A percentile compares a stretch with the other conserved stretches of the same genome.
These are phyloP conservation scores for Cladorrhinum sp. DNA, from an alignment of 2,329 filamentous ascomycete species.

Conservation along the genomic window DNA sequence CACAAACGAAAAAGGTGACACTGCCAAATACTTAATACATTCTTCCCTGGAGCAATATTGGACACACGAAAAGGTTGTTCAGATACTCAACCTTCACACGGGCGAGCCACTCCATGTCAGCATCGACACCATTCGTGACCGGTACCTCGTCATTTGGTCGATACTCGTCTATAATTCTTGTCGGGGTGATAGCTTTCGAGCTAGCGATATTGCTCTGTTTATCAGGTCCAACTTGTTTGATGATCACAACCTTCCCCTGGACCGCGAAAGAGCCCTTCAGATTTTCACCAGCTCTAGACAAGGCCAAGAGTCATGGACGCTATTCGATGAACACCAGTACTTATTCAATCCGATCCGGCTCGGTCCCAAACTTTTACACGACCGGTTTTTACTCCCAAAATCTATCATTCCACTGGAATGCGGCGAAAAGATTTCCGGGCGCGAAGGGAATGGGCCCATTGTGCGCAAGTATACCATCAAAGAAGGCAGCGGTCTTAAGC, in stretches of 20 bases:
- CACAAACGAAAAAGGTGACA: neutral
- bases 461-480: neutral
- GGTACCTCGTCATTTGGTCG: neutral
- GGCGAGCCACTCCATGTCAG: neutral
- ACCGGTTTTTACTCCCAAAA: neutral
- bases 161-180: neutral
- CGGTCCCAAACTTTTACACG: neutral
- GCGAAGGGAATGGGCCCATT: neutral
- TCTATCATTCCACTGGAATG: neutral
- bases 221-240: neutral
- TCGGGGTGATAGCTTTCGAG: neutral
- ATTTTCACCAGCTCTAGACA: neutral
- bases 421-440: neutral
- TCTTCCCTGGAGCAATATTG: conserved; percentile 3
- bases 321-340: neutral
- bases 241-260: neutral
- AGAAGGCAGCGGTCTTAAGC: neutral
- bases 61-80: neutral
- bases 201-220: neutral
- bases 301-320: neutral
- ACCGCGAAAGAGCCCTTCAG: neutral
- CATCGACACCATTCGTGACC: neutral
- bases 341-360: neutral
- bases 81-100: too few relatives aligned
- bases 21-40: neutral